phyloP scores from a whole-genome alignment of 2,329 filamentous ascomycete genomes.

The Aspergillus glaucus region DNA sequence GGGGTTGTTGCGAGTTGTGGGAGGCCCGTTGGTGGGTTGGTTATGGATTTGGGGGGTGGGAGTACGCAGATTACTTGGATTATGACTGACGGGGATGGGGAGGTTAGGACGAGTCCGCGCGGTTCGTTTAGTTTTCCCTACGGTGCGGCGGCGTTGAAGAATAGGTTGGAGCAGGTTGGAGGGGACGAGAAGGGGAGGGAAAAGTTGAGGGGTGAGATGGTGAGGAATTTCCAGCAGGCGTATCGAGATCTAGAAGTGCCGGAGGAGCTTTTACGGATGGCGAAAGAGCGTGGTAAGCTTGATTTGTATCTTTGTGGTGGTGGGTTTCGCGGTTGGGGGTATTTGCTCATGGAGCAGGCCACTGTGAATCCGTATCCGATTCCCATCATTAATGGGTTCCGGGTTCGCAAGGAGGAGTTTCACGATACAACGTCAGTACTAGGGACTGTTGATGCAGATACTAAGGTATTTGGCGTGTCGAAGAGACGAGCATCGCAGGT shows the following conservation, averaged over 20 bases:
- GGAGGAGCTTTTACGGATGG: slow-evolving; percentile 40
- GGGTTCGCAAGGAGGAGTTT: slow-evolving; percentile 57
- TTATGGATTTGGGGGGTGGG: slow-evolving; percentile 80
- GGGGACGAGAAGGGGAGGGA: slow-evolving; percentile 41
- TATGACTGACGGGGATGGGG: slow-evolving; percentile 47
- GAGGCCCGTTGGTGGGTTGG: slow-evolving; percentile 62
- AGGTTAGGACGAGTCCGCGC: slow-evolving; percentile 45
- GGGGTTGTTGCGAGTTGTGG: slow-evolving; percentile 72
- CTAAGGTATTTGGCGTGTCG: slow-evolving; percentile 64
- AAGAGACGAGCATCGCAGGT: slow-evolving; percentile 73
- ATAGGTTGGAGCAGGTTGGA: slow-evolving; percentile 45
- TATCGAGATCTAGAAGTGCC: slow-evolving; percentile 56
- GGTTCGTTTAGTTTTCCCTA: slow-evolving; percentile 63
- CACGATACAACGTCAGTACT: slow-evolving; percentile 45
- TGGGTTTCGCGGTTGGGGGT: slow-evolving; percentile 85
- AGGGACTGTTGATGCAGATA: slow-evolving; percentile 31
- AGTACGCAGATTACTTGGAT: slow-evolving; percentile 63
- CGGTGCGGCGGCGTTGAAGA: slow-evolving; percentile 60
- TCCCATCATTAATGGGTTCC: slow-evolving; percentile 73
- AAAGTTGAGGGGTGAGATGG: slow-evolving; percentile 50
- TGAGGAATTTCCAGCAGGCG: slow-evolving; percentile 52
- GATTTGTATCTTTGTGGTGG: slow-evolving; percentile 82
- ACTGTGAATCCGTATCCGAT: slow-evolving; percentile 72
- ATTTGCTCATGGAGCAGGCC: slow-evolving; percentile 76
- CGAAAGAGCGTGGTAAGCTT: slow-evolving; percentile 46